Evolutionary conservation across 2,329 filamentous ascomycete species (phyloP).

Genomic region (Esteya vermicola): DNA sequence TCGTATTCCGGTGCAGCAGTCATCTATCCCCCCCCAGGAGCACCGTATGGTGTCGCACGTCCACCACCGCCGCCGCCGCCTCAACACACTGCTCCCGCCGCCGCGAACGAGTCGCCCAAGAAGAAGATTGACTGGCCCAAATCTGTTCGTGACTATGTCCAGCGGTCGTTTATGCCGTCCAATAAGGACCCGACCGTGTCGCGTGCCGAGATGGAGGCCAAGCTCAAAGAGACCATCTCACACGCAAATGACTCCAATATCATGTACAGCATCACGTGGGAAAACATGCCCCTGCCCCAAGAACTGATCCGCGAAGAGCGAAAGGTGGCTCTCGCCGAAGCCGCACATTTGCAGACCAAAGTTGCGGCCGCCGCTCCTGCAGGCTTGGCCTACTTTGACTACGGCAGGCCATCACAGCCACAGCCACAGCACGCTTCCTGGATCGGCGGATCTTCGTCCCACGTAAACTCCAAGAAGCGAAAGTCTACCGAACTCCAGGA

Average conservation of each 20-base stretch:
- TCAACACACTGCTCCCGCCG: too few species aligned
- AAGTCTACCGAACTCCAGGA: slow-evolving; percentile 57
- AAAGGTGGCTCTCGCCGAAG: slow-evolving; percentile 12
- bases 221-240: slow-evolving; percentile 75
- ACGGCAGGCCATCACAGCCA: too few species aligned
- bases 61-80: slow-evolving; percentile 13
- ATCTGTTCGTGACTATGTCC: slow-evolving; percentile 77
- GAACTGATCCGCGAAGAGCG: slow-evolving; percentile 64
- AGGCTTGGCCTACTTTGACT: slow-evolving; percentile 3
- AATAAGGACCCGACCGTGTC: slow-evolving; percentile 51
- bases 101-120: slow-evolving; percentile 9
- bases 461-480: slow-evolving; percentile 51
- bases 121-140: slow-evolving; percentile 66
- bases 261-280: slow-evolving; percentile 70
- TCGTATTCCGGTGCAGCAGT: background rate
- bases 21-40: background rate
- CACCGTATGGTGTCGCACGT: background rate
- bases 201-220: slow-evolving; percentile 62
- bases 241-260: slow-evolving; percentile 60
- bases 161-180: slow-evolving; percentile 68
- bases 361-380: slow-evolving; percentile 3
- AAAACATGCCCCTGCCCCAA: slow-evolving; percentile 70
- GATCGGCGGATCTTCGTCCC: slow-evolving; percentile 5
- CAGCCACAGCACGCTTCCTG: background rate
- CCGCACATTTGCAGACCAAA: too few species aligned